Percentiles rank a stretch among this genome's conserved stretches.
phyloP scores from a whole-genome alignment of 2,329 filamentous ascomycete species.

The Byssothecium circinans region DNA sequence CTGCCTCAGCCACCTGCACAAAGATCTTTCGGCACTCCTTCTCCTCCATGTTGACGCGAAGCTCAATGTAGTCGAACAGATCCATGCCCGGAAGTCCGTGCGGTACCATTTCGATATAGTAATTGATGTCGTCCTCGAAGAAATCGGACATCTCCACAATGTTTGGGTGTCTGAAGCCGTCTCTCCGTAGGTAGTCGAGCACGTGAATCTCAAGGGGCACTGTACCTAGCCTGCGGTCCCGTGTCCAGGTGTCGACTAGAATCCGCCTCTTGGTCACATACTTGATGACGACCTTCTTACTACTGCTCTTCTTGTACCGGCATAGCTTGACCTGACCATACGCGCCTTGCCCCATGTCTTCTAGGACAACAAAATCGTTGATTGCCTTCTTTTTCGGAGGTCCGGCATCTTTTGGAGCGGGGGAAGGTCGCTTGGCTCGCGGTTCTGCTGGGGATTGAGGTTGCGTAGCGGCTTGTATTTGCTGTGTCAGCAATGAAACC shows the following conservation, averaged over 20 bases:
- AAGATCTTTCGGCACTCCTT: constrained; percentile 93
- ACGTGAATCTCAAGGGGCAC: constrained; percentile 97
- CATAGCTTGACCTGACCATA: constrained; percentile 98
- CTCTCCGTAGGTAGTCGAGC: constrained; percentile 83
- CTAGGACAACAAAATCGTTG: constrained; percentile 84
- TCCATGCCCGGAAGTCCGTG: constrained; percentile 97
- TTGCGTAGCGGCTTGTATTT: constrained; percentile 54
- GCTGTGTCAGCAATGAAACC: constrained; percentile 53
- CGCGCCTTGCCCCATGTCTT: constrained; percentile 97
- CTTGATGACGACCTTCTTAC: constrained; percentile 89
- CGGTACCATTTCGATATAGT: constrained; percentile 98
- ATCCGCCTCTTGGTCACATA: constrained; percentile 97
- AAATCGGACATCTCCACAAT: constrained; percentile 71
- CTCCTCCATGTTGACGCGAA: constrained; percentile 95
- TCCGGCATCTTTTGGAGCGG: constrained; percentile 21
- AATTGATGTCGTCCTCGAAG: constrained; percentile 81
- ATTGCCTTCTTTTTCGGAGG: constrained; percentile 73
- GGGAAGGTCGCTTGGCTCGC: constrained; percentile 13
- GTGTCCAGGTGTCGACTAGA: constrained; percentile 96
- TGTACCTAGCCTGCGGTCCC: constrained; percentile 87
- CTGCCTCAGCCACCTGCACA: constrained; percentile 83
- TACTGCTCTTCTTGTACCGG: constrained; percentile 73
- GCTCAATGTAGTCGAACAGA: constrained; percentile 97
- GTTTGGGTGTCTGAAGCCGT: constrained; percentile 64
- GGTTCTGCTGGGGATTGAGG: constrained; percentile 49